Base-by-base conservation (phyloP, 1,139 yeast species). In the Sugiyamaella novakii region DNA sequence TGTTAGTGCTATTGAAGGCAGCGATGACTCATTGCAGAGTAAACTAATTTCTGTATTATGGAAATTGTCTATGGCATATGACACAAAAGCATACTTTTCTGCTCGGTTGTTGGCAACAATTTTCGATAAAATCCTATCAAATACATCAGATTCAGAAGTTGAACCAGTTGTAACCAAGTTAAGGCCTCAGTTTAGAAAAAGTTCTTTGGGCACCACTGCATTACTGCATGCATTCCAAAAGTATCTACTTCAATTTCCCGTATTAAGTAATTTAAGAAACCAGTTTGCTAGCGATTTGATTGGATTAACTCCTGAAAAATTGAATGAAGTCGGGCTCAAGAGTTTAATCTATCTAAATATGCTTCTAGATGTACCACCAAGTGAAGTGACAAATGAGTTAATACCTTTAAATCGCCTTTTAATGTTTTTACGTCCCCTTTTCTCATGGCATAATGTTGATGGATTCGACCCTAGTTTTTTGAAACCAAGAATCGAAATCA, bases 231-330 rank as follows among this genome's bases (percentile, higher is more conserved):
- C 54, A n/a, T 39, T 57, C 36, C 50, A 54, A 33, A 43, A 51
- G 36, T 53, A 38, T 37, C 40, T 42, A 19, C 36, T 41, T 24
- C 41, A 35, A 22, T 35, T 52, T 43, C 42, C 46, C 3, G 43
- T 50, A 6, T 45, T 59, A 14, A 83, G 77, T 21, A 73, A 82
- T 53, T 57, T 79, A n/a, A 75, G 88, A 53, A 84, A 81, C 55
- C 74, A 73, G 53, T 70, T 79, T n/a, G 80, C 82, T 8, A 80
- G 91, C 1, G 89, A 83, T 54, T 65, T 85, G 25, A 69, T 85
- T 47, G 87, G 88, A 0, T 70, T 77, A 1, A 73, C 12, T 10
- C 27, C 35, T 1, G 30, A 30, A 27, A 40, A 19, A 14, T 30
- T 51, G n/a, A 25, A 25, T 14, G 22, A 69, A 43, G 59, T 73